Base-by-base conservation (phyloP, 306 rosid species). In the Rosa lucieae region DNA sequence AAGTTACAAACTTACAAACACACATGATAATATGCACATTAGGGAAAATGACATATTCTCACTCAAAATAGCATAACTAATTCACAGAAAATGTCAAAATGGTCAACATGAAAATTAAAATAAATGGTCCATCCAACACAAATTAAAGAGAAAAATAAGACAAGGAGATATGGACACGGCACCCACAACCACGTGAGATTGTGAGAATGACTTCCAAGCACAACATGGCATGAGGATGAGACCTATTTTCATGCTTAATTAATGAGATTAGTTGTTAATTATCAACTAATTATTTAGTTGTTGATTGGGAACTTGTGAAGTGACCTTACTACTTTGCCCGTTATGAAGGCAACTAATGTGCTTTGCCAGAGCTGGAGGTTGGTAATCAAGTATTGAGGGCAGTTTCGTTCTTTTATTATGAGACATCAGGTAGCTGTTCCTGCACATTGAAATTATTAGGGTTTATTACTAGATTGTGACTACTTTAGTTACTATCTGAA, bases 131-230 rank as follows among this genome's bases (percentile, higher is more conserved):
- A 56, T 61, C 78, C 78, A 40, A n/a, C 12, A 5, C 20, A 3
- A 80, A 17, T 13, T 35, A 2, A 63, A 26, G 46, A 39, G 67
- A 49, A 32, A 46, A 21, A n/a, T 29, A 47, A 75, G 75, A 58
- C 15, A 35, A 55, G 21, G 77, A 55, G 72, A 78, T n/a, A 37
- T 59, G 70, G 51, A 79, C 72, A 49, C 85, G 56, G 83, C 84
- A 83, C 72, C 87, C 72, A 58, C 84, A 73, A 14, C 89, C 92
- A 82, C 88, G 88, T 85, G 84, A 83, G 49, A 67, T 39, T 67
- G 88, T 85, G 84, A 83, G 49, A 67, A 67, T 67, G 72, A 67
- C 48, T 85, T 80, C 81, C 73, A 70, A 81, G 80, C 84, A 73
- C 73, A 58, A 47, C 17, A 32, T 74, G 72, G 77, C 17, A 39